Evolutionary conservation across 495 filamentous ascomycete species (phyloP).

Genomic region (Haplographium delicatum): DNA sequence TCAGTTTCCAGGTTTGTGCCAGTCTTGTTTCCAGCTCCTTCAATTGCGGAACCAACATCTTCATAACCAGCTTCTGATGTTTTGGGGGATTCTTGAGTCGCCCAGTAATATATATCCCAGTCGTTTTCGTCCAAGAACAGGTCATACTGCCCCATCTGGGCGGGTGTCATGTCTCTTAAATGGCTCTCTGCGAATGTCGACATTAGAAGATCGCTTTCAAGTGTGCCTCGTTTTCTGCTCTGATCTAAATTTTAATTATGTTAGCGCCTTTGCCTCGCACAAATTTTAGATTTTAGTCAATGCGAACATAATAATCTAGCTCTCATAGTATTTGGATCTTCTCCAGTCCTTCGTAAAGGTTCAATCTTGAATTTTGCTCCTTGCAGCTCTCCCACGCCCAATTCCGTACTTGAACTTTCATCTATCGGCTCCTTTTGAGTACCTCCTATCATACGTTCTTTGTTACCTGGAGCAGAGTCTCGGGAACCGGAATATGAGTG

Average conservation of each 20-base stretch:
- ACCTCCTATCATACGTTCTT: constrained; percentile 27
- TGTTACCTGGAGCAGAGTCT: constrained; percentile 53
- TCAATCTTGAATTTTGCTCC: constrained; percentile 85
- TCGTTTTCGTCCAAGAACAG: constrained; percentile 97
- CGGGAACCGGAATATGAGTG: constrained; percentile 51
- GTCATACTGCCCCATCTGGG: constrained; percentile 81
- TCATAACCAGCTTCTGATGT: constrained; percentile 31
- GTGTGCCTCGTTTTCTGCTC: constrained; percentile 91
- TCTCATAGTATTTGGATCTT: constrained; percentile 76
- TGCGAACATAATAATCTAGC: constrained; percentile 85
- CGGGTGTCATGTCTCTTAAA: constrained; percentile 63
- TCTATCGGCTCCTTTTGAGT: constrained; percentile 19
- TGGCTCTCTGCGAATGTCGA: constrained; percentile 88
- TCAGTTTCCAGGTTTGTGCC: constrained; percentile 13
- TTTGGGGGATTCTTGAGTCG: constrained; percentile 71
- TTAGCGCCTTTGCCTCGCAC: background rate
- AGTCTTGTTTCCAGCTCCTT: constrained; percentile 15
- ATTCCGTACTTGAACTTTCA: constrained; percentile 39
- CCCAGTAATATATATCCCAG: constrained; percentile 99
- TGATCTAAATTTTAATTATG: constrained; percentile 57
- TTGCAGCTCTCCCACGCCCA: constrained; percentile 87
- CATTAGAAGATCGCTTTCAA: constrained; percentile 91
- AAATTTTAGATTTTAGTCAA: background rate
- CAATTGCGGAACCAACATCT: constrained; percentile 3
- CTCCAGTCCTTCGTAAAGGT: constrained; percentile 73